phyloP scores from a whole-genome alignment of 176 grass and related monocot species.

The Tillandsia fasciculata region DNA sequence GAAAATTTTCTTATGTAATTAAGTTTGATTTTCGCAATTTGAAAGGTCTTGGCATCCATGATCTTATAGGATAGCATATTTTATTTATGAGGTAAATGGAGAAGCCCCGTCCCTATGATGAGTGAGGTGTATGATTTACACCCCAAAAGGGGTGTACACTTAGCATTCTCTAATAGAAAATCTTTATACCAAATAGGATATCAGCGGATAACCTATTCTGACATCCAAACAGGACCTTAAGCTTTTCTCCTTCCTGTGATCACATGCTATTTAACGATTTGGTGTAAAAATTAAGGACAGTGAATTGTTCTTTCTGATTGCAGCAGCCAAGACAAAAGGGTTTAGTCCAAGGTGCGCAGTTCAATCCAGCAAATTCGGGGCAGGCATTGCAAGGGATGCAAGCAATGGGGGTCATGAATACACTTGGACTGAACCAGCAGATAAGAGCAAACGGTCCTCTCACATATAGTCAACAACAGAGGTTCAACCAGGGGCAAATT shows the following conservation, averaged over 20 bases:
- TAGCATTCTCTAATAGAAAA: too few species aligned
- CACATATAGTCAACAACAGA: conserved; percentile 62
- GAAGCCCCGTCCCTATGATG: too few species aligned
- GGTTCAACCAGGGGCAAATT: conserved; percentile 64
- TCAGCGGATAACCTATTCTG: too few species aligned
- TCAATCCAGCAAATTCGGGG: conserved; percentile 41
- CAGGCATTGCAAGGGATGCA: conserved; percentile 90
- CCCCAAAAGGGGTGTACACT: too few species aligned
- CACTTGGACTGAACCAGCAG: conserved; percentile 55
- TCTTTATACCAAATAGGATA: too few species aligned
- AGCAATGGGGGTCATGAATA: conserved; percentile 75
- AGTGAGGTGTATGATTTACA: too few species aligned
- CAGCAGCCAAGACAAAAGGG: conserved; percentile 93
- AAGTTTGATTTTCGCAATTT: too few species aligned
- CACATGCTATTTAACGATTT: neutral
- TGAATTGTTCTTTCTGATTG: conserved; percentile 18
- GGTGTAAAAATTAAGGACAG: neutral
- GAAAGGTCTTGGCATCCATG: too few species aligned
- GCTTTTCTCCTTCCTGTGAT: conserved; percentile 1
- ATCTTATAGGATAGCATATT: too few species aligned
- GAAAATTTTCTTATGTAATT: too few species aligned
- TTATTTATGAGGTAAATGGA: too few species aligned
- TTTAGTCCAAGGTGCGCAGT: conserved; percentile 67
- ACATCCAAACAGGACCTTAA: neutral
- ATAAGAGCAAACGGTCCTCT: conserved; percentile 78